Conservation (phyloP, 768 basidiomycete genomes). For the Tylopilus subfusipes region DNA sequence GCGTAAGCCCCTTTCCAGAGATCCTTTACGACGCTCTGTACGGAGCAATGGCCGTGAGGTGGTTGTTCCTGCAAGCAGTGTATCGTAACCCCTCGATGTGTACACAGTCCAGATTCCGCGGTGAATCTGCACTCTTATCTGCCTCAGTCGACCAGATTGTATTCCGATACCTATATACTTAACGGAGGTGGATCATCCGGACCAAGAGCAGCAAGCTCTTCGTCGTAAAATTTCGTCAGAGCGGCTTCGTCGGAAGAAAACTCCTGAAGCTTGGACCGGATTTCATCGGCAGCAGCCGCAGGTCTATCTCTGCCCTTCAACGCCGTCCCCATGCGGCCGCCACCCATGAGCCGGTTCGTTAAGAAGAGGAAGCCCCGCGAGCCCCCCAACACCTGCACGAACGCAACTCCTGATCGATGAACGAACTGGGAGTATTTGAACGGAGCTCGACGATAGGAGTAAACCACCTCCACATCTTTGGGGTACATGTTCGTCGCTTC, state of each 20-base stretch:
- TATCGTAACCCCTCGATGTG: conserved; percentile 29
- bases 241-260: conserved; percentile 60
- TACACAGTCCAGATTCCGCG: conserved; percentile 1
- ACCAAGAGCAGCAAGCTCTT: conserved; percentile 55
- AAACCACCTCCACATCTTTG: conserved; percentile 77
- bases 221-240: conserved; percentile 69
- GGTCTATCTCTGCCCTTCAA: conserved; percentile 56
- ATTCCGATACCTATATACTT: conserved; percentile 32
- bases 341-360: conserved; percentile 80
- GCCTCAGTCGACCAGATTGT: conserved; percentile 4
- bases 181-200: conserved; percentile 43
- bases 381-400: conserved; percentile 83
- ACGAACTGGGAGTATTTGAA: conserved; percentile 89
- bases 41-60: conserved; percentile 71
- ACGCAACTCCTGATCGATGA: conserved; percentile 84
- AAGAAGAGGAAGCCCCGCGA: conserved; percentile 81
- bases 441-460: conserved; percentile 80
- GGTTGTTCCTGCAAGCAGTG: conserved; percentile 46
- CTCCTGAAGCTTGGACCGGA: conserved; percentile 55
- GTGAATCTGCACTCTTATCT: conserved; percentile 8
- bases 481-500: conserved; percentile 78
- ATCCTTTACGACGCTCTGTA: conserved; percentile 59
- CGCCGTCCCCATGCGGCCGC: conserved; percentile 57
- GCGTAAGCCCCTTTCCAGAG: conserved; percentile 71
- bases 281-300: conserved; percentile 55